A percentile compares a stretch with the other conserved stretches of the same genome.
Evolutionary conservation across 371 early-diverging fungal genomes (phyloP).

Genomic region (Blakeslea trispora): DNA sequence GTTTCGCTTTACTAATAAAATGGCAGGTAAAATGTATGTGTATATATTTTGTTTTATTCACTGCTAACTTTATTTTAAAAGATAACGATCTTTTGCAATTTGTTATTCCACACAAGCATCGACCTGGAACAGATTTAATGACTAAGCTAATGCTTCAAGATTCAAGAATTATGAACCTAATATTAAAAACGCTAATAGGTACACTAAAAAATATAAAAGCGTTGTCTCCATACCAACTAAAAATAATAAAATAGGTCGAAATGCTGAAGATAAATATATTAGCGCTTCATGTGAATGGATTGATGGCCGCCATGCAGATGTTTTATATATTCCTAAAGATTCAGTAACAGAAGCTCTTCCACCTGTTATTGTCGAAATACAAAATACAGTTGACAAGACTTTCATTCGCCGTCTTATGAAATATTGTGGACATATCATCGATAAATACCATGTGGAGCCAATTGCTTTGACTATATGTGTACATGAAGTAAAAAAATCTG

Average conservation of each 20-base stretch:
- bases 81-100: conserved; percentile 12
- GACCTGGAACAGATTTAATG: conserved; percentile 13
- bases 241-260: conserved; percentile 2
- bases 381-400: conserved; percentile 18
- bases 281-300: conserved; percentile 10
- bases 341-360: conserved; percentile 18
- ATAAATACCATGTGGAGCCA: conserved; percentile 20
- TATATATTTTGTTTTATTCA: no score
- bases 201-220: no score
- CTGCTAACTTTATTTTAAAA: no score
- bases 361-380: conserved; percentile 16
- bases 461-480: conserved; percentile 16
- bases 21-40: no score
- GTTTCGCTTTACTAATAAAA: no score
- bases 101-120: conserved; percentile 17
- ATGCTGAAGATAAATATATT: conserved; percentile 9
- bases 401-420: conserved; percentile 41
- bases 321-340: conserved; percentile 17
- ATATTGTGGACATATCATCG: conserved; percentile 17
- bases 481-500: not conserved
- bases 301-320: conserved; percentile 25
- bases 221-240: conserved; percentile 5
- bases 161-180: conserved; percentile 13
- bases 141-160: conserved; percentile 9
- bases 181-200: conserved; percentile 8